Evolutionary conservation across 805 yeast genomes (phyloP).

Genomic region (Ogataea angusta): DNA sequence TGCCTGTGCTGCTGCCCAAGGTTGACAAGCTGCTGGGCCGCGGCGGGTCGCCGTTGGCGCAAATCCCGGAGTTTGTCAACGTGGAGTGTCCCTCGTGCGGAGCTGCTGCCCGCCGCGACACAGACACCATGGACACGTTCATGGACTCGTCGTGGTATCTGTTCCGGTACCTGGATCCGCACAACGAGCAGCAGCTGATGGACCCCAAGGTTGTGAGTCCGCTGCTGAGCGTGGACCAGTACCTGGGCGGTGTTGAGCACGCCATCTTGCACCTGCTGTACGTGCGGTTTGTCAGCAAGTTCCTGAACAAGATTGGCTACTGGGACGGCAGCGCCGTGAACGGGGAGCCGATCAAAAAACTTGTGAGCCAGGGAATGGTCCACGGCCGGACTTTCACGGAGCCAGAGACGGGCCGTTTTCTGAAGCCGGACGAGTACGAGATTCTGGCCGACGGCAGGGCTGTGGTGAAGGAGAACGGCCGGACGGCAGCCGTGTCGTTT

Average conservation of each 20-base stretch:
- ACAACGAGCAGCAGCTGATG: constrained; percentile 58
- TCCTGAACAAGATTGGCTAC: constrained; percentile 59
- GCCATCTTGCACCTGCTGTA: constrained; percentile 90
- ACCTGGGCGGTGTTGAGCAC: constrained; percentile 95
- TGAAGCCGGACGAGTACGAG: constrained; percentile 75
- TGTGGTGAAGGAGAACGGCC: constrained; percentile 46
- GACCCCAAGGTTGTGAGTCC: constrained; percentile 43
- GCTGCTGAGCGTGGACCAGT: constrained; percentile 80
- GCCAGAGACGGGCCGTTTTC: constrained; percentile 67
- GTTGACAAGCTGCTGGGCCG: constrained; percentile 42
- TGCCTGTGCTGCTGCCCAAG: constrained; percentile 80
- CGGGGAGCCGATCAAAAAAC: constrained; percentile 78
- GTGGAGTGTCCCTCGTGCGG: constrained; percentile 82
- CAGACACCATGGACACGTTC: constrained; percentile 98
- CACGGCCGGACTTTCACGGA: constrained; percentile 83
- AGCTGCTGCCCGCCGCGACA: constrained; percentile 71
- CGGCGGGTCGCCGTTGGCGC: constrained; percentile 66
- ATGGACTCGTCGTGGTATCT: constrained; percentile 98
- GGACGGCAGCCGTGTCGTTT: constrained; percentile 51
- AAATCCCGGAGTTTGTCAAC: constrained; percentile 64
- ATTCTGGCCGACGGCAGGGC: constrained; percentile 39
- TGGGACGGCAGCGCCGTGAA: constrained; percentile 59
- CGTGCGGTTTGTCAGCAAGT: constrained; percentile 81
- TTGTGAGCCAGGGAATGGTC: constrained; percentile 97
- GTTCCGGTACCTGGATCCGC: constrained; percentile 77